phyloP scores from a whole-genome alignment of 192 early-diverging fungal genomes.

The Rhizophagus clarus region DNA sequence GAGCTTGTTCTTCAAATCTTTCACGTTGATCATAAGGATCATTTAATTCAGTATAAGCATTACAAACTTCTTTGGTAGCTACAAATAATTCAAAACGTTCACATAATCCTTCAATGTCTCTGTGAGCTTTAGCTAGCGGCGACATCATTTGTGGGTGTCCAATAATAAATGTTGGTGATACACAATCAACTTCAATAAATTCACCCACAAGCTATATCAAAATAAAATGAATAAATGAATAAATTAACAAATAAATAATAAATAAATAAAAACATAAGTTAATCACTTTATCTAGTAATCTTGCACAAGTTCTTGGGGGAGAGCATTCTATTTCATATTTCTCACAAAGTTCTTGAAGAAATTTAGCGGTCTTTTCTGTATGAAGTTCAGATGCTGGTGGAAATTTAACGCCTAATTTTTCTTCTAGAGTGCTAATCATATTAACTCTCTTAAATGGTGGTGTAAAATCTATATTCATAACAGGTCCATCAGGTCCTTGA shows the following conservation, averaged over 20 bases:
- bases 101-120: slow-evolving; percentile 85
- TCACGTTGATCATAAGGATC: slow-evolving; percentile 99
- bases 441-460: slow-evolving; percentile 93
- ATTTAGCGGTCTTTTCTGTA: slow-evolving; percentile 81
- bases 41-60: slow-evolving; percentile 99
- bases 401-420: slow-evolving; percentile 89
- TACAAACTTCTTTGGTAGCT: slow-evolving; percentile 98
- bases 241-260: background rate
- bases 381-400: slow-evolving; percentile 83
- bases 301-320: slow-evolving; percentile 89
- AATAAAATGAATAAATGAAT: slow-evolving; percentile 32
- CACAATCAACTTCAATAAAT: slow-evolving; percentile 77
- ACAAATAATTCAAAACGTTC: slow-evolving; percentile 99
- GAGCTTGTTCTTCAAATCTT: slow-evolving; percentile 96
- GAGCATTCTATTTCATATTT: slow-evolving; percentile 96
- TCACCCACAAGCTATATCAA: slow-evolving; percentile 70
- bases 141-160: slow-evolving; percentile 99
- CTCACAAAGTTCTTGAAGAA: slow-evolving; percentile 88
- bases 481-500: slow-evolving; percentile 75
- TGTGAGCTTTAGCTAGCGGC: slow-evolving; percentile 96
- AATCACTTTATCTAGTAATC: slow-evolving; percentile 88
- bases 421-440: slow-evolving; percentile 94
- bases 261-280: background rate
- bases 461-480: slow-evolving; percentile 90
- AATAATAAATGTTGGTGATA: slow-evolving; percentile 91